These are phyloP conservation scores for Microstegium vimineum DNA, from an alignment of 176 grass and related monocot genomes.

Conservation along the genomic window DNA sequence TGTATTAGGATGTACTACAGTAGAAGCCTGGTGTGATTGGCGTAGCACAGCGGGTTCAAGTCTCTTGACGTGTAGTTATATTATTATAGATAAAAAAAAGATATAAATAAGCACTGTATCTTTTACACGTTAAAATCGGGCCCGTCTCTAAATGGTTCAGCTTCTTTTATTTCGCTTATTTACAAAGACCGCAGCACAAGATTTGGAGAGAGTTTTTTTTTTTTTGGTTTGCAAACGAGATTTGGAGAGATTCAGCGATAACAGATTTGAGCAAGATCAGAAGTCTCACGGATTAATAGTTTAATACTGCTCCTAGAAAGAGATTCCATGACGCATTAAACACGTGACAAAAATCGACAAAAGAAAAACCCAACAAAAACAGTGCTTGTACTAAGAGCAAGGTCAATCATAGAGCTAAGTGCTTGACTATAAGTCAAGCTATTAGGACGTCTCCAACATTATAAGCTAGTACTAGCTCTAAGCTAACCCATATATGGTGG, in stretches of 20 bases:
- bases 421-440: too few relatives aligned
- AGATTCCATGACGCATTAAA: conserved; percentile 20
- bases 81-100: too few relatives aligned
- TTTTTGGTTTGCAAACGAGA: too few relatives aligned
- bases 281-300: not conserved
- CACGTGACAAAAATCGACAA: not conserved
- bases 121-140: not conserved
- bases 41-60: not conserved
- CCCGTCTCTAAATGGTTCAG: not conserved
- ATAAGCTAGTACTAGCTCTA: too few relatives aligned
- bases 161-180: not conserved
- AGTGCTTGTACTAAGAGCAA: not conserved
- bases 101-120: not conserved
- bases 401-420: too few relatives aligned
- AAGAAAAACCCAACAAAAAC: not conserved
- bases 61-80: too few relatives aligned
- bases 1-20: not conserved
- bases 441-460: too few relatives aligned
- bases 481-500: too few relatives aligned
- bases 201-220: not conserved
- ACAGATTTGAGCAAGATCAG: not conserved
- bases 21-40: not conserved
- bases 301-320: not conserved
- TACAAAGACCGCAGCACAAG: not conserved
- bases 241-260: not conserved